Base-by-base conservation (phyloP, 31 red algal genomes). In the Endocladia muricata region DNA sequence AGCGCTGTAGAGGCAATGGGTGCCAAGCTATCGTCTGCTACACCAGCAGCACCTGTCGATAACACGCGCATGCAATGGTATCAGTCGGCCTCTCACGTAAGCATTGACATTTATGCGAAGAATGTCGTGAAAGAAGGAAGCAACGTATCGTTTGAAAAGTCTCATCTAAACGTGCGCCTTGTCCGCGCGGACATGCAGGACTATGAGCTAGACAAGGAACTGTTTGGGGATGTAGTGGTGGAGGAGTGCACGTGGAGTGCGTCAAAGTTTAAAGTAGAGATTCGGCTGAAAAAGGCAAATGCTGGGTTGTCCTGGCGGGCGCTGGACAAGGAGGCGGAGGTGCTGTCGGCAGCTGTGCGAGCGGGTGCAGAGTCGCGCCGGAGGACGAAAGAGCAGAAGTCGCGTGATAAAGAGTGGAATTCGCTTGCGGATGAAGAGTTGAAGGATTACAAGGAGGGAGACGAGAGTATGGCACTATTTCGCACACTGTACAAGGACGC, bases 401-500 rank as follows among this genome's bases (percentile, higher is more conserved):
- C 48, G 34, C 76, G 73, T 31, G 32, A 82, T 17, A 71, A 74
- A 13, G 71, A 61, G 23, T 81, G 78, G 60, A 65, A 61, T 4
- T 74, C 77, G 37, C 68, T 82, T 32, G 78, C 85, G 25, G 88
- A 82, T 49, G 74, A 57, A 32, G 78, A 84, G 35, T 60, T 84
- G 56, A 42, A 84, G 48, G 74, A 88, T 37, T 76, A 82, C 19
- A 78, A 83, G 69, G 80, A 89, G 78, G 68, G 78, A 62, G 84
- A 83, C 41, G 78, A 77, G 56, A 15, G 77, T 15, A 89, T 89
- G 78, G 55, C 91, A 31, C 68, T 96, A 39, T 91, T 96, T 70
- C 72, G 77, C 31, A 77, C 77, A 32, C 41, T 96, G 21, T 96
- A 96, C 60, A 73, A 91, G 34, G 81, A 85, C 47, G 79, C 84